Base-by-base conservation (phyloP, 306 rosid genomes). In the Dicorynia guianensis region DNA sequence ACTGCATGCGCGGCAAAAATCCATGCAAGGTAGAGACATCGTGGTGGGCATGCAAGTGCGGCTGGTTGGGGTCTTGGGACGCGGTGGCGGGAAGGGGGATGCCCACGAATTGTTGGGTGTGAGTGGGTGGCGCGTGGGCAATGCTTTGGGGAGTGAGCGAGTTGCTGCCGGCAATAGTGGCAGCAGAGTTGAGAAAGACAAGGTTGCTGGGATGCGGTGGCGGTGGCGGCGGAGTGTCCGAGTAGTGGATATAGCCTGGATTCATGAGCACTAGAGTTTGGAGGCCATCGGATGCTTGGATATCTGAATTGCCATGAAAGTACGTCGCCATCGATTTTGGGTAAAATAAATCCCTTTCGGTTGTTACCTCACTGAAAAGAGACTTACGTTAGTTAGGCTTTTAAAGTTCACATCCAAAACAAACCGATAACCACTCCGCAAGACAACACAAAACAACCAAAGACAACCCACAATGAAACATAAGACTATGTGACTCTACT, bases 181-280 rank as follows among this genome's bases (percentile, higher is more conserved):
- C 44, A 3, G 86, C 63, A 6, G 96, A 86, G 25, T 89, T 89
- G 81, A 89, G 87, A 68, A 89, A 85, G 1, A 89, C 19, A 2
- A 79, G 76, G 80, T 82, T 85, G 75, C 80, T 82, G 63, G 82
- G 69, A 5, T 70, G 93, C 34, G 14, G 77, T 3, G 73, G 82
- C 2, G 80, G 84, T 0, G 88, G 97, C 9, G 93, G 90, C 9
- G 91, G 79, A 0, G 92, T 61, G 67, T 92, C 99, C 17, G 99
- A 84, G 79, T 83, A 92, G 18, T 90, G 96, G 52, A 88, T 84
- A 63, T 92, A 95, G 13, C 87, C 89, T 2, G 92, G 98, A 78
- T 95, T 95, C 99, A 92, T 95, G 57, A 95, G 91, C 3, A 95
- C 81, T 0, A 95, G 93, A 4, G 99, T 95, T 59, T 95, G 99